Conservation (phyloP, 2,329 filamentous ascomycete genomes). For the Cladosporium sp. region DNA sequence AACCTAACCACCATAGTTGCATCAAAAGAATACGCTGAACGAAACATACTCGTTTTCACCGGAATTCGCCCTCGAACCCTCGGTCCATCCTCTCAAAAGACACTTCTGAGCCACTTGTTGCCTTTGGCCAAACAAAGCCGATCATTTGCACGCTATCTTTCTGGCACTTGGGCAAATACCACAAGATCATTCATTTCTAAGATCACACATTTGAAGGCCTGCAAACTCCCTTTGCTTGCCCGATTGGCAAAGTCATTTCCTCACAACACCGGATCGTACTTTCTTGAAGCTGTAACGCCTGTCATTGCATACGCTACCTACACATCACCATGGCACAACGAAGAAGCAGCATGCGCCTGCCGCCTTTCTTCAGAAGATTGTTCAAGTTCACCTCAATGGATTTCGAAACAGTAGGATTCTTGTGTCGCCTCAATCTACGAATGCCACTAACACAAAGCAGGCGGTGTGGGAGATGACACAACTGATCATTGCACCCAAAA, state of each 20-base stretch:
- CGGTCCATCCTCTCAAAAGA: background rate
- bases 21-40: no score
- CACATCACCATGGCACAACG: slow-evolving; percentile 7
- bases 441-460: slow-evolving; percentile 14
- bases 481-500: slow-evolving; percentile 64
- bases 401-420: slow-evolving; percentile 55
- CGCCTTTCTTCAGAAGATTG: slow-evolving; percentile 63
- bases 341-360: slow-evolving; percentile 51
- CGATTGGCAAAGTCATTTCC: no score
- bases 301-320: background rate
- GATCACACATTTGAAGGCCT: no score
- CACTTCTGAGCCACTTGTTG: background rate
- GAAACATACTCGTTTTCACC: no score
- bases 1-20: no score
- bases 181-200: no score
- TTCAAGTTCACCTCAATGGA: slow-evolving; percentile 73
- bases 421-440: background rate
- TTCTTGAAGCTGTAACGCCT: background rate
- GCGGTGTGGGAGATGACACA: slow-evolving; percentile 70
- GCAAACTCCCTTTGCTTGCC: no score
- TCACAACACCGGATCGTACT: no score
- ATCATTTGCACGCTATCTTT: background rate
- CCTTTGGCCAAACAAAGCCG: slow-evolving; percentile 1
- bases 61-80: background rate
- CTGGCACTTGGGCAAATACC: no score